Conservation (phyloP, 345 rosid genomes). For the Hibiscus syriacus region DNA sequence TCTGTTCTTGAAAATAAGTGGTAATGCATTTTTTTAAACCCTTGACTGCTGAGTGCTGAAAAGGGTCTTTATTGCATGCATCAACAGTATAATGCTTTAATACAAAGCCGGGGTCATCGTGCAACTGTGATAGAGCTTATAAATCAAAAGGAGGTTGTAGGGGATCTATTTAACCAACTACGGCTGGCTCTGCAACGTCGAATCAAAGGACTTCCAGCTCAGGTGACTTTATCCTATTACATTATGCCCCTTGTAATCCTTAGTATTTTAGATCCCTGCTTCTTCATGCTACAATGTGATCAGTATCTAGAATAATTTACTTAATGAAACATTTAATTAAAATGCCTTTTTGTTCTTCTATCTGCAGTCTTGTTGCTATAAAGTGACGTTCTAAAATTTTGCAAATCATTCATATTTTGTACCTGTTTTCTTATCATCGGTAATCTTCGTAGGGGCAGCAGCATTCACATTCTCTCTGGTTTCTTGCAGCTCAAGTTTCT, state of each 20-base stretch:
- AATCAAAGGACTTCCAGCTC: constrained; percentile 76
- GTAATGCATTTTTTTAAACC: background rate
- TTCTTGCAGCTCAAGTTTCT: background rate
- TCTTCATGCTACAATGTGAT: background rate
- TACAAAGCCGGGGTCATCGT: constrained; percentile 54
- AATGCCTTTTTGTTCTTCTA: background rate
- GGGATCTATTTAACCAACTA: constrained; percentile 90
- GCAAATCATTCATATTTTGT: background rate
- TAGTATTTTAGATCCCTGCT: constrained; percentile 7
- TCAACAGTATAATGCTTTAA: constrained; percentile 78
- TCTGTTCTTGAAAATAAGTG: background rate
- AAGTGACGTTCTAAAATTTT: background rate
- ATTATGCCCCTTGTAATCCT: constrained; percentile 4
- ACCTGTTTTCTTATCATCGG: background rate
- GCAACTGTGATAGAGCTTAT: constrained; percentile 70
- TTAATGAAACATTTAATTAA: background rate
- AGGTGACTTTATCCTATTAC: constrained; percentile 34
- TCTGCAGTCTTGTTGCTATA: background rate
- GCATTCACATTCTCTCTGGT: background rate
- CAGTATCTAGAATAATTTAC: background rate
- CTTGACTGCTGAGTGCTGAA: constrained; percentile 3
- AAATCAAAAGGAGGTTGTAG: constrained; percentile 80
- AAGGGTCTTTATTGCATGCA: constrained; percentile 1
- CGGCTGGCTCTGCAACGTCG: constrained; percentile 83
- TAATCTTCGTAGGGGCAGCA: background rate